These are phyloP conservation scores for Rubus idaeus DNA, from an alignment of 306 rosid genomes.

Conservation along the genomic window DNA sequence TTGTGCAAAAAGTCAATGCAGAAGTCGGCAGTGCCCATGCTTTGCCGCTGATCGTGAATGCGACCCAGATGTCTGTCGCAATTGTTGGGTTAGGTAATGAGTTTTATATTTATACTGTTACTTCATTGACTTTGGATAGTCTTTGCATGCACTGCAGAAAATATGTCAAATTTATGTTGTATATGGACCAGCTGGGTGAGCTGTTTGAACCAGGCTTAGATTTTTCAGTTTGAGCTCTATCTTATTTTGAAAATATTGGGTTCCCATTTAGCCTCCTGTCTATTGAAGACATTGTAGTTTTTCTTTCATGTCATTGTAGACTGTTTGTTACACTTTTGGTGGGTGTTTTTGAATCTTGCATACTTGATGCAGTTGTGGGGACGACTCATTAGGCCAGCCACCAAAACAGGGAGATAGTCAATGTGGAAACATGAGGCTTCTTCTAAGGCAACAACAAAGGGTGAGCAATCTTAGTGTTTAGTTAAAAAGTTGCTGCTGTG, in stretches of 20 bases:
- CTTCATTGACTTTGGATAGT: not conserved
- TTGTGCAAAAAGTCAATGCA: conserved; percentile 82
- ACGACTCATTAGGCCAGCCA: conserved; percentile 83
- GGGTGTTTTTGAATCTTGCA: conserved; percentile 15
- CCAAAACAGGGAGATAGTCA: conserved; percentile 86
- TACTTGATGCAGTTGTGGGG: conserved; percentile 75
- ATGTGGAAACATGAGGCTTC: conserved; percentile 98
- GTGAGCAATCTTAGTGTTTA: conserved; percentile 44
- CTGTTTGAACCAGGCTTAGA: not conserved
- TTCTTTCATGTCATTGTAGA: not conserved
- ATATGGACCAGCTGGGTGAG: conserved; percentile 1
- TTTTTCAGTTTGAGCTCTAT: not conserved
- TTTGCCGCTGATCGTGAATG: conserved; percentile 90
- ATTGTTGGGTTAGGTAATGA: conserved; percentile 91
- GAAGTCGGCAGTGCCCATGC: conserved; percentile 89
- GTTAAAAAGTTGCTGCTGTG: conserved; percentile 6
- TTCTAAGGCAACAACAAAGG: conserved; percentile 94
- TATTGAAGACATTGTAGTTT: not conserved
- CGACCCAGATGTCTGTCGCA: conserved; percentile 90
- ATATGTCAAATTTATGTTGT: not conserved
- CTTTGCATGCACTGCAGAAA: not conserved
- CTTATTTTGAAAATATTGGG: not conserved
- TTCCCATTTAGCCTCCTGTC: not conserved
- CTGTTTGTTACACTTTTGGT: conserved; percentile 4
- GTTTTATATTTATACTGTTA: conserved; percentile 4